Evolutionary conservation across 768 basidiomycete genomes (phyloP).

Genomic region (Naganishia friedmannii): DNA sequence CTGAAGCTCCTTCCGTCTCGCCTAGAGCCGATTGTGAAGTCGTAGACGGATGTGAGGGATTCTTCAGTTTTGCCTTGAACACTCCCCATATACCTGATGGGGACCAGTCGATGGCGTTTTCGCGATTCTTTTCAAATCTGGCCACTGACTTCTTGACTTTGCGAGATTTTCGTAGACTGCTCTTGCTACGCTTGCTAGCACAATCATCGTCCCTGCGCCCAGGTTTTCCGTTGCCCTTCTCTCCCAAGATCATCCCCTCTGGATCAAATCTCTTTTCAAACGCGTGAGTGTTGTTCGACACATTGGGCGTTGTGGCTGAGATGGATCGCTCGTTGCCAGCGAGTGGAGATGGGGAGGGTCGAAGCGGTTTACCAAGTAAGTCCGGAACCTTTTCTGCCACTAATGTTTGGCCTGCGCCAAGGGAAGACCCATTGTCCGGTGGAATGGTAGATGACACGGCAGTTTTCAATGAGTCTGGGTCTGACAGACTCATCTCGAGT

Average conservation of each 20-base stretch:
- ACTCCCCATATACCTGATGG: constrained; percentile 32
- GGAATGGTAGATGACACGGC: constrained; percentile 13
- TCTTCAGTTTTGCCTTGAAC: constrained; percentile 38
- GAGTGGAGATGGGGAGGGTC: background rate
- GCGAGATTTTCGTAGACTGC: constrained; percentile 3
- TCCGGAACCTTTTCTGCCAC: background rate
- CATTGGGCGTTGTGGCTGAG: background rate
- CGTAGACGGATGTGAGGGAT: constrained; percentile 50
- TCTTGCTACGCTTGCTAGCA: constrained; percentile 8
- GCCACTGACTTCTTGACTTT: constrained; percentile 22
- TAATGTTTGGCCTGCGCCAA: background rate
- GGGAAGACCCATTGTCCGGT: background rate
- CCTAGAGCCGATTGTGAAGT: constrained; percentile 38
- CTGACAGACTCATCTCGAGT: background rate
- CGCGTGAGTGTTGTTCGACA: background rate
- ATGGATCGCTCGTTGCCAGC: background rate
- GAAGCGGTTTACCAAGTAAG: background rate
- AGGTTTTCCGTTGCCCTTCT: constrained; percentile 1
- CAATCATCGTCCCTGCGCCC: constrained; percentile 8
- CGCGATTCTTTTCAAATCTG: constrained; percentile 24
- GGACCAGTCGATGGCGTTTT: constrained; percentile 14
- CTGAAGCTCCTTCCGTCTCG: constrained; percentile 38
- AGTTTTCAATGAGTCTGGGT: background rate
- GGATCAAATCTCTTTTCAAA: background rate
- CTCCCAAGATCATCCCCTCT: constrained; percentile 18